Base-by-base conservation (phyloP, 768 basidiomycete species). In the Hirschioporus abietinus region DNA sequence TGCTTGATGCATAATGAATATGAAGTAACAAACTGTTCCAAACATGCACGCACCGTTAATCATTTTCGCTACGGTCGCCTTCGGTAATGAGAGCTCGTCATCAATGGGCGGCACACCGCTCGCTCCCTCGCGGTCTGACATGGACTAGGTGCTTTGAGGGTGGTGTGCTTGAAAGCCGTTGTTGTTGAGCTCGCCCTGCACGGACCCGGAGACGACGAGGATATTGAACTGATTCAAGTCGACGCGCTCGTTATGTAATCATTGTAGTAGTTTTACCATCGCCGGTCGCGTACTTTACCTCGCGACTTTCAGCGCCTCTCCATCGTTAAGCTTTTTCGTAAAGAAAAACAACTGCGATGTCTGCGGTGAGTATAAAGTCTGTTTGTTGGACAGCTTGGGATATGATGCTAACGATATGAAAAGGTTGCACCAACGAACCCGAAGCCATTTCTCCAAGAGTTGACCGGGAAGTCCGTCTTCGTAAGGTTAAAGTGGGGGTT, bases 401-500 rank as follows among this genome's bases (percentile, higher is more conserved):
- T n/a, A 59, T 58, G 20, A 20, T 59, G 30, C 30, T 30, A 8
- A 30, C 30, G 4, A 30, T 30, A 2, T 25, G 27, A 36, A 18
- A 75, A 92, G 90, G 89, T 92, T 74, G 88, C 88, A 73, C 96
- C 96, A 71, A 94, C 99, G 73, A 99, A 99, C 80, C 97, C 97
- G 24, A 99, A 99, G 81, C 97, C 97, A 7, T 99, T 99, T 82
- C 85, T 99, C 74, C 95, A 98, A 81, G 96, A 97, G 77, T 88
- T 99, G 71, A 98, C 97, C 27, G 97, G 97, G 69, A 98, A 99
- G 82, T 90, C 91, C 52, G 93, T 99, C 60, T 92, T 88, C 74
- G 97, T 99, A 69, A 87, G 88, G 68, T 86, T 99, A 74, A 99
- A 99, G 82, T 99, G 97, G 97, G 97, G 97, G 68, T 84, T 98